phyloP scores from a whole-genome alignment of 305 asterid species.

The Plantago lanceolata region DNA sequence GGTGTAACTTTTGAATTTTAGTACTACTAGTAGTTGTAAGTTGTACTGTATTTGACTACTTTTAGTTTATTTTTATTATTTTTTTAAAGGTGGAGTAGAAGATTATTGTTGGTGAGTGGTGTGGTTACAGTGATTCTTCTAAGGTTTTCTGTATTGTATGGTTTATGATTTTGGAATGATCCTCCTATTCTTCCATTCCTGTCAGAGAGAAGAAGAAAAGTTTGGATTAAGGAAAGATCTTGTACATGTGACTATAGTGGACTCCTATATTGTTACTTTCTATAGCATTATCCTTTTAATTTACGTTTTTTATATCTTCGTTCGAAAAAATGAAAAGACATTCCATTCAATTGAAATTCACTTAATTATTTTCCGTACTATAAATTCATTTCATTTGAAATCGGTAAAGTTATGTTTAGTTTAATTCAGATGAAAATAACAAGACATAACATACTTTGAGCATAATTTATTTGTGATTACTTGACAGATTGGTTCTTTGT shows the following conservation, averaged over 20 bases:
- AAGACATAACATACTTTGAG: too few species aligned
- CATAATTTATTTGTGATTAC: not conserved
- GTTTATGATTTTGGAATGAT: conserved; percentile 23
- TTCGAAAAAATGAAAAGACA: too few species aligned
- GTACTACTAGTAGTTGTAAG: too few species aligned
- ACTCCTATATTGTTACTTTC: not conserved
- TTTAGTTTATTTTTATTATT: conserved; percentile 11
- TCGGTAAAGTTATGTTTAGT: too few species aligned
- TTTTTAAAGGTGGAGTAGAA: not conserved
- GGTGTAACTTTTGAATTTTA: conserved; percentile 20
- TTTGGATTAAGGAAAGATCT: conserved; percentile 19
- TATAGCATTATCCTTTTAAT: not conserved
- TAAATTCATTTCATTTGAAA: too few species aligned
- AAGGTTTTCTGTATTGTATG: conserved; percentile 16
- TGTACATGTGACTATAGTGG: conserved; percentile 6
- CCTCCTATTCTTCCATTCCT: conserved; percentile 3
- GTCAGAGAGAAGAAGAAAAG: conserved; percentile 24
- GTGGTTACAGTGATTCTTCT: conserved; percentile 18
- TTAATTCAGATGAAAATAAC: too few species aligned
- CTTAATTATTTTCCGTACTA: too few species aligned
- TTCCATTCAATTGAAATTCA: too few species aligned
- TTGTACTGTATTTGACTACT: not conserved
- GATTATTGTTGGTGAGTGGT: conserved; percentile 22
- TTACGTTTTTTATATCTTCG: too few species aligned
- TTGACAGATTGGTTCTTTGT: not conserved